phyloP scores from a whole-genome alignment of 2,329 filamentous ascomycete species.

The Ceratocystis variospora region DNA sequence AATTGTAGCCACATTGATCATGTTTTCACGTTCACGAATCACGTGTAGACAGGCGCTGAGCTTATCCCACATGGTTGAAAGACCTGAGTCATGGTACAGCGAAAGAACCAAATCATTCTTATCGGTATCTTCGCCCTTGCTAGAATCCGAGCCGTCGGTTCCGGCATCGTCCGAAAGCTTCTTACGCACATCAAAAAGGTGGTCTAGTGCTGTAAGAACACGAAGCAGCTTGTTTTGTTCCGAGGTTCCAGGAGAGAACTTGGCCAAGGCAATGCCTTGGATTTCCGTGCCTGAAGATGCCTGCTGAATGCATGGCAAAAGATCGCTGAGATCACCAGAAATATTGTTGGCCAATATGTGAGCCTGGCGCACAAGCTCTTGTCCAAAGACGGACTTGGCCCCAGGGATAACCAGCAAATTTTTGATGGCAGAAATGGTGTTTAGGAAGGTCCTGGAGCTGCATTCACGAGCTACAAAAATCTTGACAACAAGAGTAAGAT shows the following conservation, averaged over 20 bases:
- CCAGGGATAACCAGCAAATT: conserved; percentile 87
- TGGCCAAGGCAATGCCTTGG: conserved; percentile 81
- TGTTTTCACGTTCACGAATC: conserved; percentile 82
- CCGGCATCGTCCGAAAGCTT: conserved; percentile 36
- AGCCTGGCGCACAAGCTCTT: conserved; percentile 78
- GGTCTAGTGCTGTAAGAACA: conserved; percentile 85
- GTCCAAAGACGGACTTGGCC: conserved; percentile 81
- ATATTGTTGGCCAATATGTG: conserved; percentile 74
- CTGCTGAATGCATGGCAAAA: conserved; percentile 73
- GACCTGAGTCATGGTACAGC: conserved; percentile 81
- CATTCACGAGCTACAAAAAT: conserved; percentile 94
- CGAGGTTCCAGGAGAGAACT: conserved; percentile 90
- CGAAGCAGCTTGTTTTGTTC: conserved; percentile 93
- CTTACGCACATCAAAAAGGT: conserved; percentile 78
- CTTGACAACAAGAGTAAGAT: conserved; percentile 86
- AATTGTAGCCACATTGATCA: conserved; percentile 95
- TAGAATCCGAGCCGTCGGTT: conserved; percentile 33
- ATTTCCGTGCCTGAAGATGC: conserved; percentile 86
- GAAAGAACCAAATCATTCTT: conserved; percentile 77
- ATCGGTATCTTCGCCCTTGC: conserved; percentile 59
- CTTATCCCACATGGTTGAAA: conserved; percentile 82
- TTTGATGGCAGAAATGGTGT: conserved; percentile 96
- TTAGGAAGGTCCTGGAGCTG: conserved; percentile 93
- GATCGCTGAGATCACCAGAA: conserved; percentile 66
- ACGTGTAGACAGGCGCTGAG: conserved; percentile 76